Conservation (phyloP, 2,329 filamentous ascomycete genomes). For the Colletotrichum musae region DNA sequence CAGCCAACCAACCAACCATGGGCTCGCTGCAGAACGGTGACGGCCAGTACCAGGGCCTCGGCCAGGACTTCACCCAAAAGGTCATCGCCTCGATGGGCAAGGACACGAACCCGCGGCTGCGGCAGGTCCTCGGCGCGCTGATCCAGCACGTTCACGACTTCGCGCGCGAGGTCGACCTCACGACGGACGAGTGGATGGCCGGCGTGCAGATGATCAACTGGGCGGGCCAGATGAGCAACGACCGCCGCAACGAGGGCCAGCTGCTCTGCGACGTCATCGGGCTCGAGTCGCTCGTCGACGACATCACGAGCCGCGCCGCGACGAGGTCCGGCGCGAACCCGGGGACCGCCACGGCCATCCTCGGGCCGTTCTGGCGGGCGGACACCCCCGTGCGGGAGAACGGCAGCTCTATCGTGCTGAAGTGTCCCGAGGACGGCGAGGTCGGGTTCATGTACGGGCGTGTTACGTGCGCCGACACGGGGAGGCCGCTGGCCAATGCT, state of each 20-base stretch:
- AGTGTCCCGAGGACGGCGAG: conserved; percentile 64
- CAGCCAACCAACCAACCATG: conserved; percentile 8
- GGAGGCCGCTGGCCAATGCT: conserved; percentile 75
- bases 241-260: conserved; percentile 81
- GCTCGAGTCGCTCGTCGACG: conserved; percentile 83
- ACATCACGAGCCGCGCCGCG: conserved; percentile 80
- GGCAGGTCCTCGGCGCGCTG: conserved; percentile 76
- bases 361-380: conserved; percentile 87
- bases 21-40: conserved; percentile 36
- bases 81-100: conserved; percentile 84
- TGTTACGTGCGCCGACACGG: conserved; percentile 69
- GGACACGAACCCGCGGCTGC: conserved; percentile 76
- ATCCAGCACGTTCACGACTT: conserved; percentile 87
- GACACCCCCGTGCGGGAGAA: conserved; percentile 80
- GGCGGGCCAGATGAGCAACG: conserved; percentile 78
- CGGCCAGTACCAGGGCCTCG: conserved; percentile 44
- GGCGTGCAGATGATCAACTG: conserved; percentile 73
- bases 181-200: conserved; percentile 83
- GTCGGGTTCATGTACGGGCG: conserved; percentile 76
- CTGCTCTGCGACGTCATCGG: conserved; percentile 81
- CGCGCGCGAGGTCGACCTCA: conserved; percentile 83
- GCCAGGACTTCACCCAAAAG: conserved; percentile 75
- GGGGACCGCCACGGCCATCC: conserved; percentile 82
- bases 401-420: conserved; percentile 75
- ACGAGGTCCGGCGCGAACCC: conserved; percentile 55